phyloP scores from a whole-genome alignment of 305 asterid genomes.

The Fraxinus platypoda region DNA sequence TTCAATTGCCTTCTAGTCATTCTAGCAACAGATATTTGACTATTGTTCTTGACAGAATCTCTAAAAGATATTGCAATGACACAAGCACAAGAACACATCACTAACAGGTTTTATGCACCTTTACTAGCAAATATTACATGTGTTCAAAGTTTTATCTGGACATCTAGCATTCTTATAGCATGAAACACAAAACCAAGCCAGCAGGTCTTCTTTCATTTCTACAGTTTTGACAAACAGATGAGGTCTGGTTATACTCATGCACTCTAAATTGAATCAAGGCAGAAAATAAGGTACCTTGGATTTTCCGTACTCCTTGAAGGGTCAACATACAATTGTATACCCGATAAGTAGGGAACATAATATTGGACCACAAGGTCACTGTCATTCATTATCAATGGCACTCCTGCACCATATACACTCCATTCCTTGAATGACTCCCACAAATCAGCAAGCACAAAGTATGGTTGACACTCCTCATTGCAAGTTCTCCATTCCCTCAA shows the following conservation, averaged over 20 bases:
- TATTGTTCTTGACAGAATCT: neutral
- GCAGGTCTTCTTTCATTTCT: neutral
- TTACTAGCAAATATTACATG: neutral
- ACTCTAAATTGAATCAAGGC: constrained; percentile 10
- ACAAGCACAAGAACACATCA: neutral
- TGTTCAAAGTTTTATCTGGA: neutral
- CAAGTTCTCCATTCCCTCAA: constrained; percentile 61
- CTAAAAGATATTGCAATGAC: neutral
- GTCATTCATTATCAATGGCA: constrained; percentile 54
- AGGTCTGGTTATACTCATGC: neutral
- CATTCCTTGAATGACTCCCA: constrained; percentile 96
- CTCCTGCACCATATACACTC: constrained; percentile 98
- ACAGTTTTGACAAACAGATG: neutral
- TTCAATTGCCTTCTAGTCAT: neutral
- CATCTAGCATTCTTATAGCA: neutral
- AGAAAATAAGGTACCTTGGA: constrained; percentile 51
- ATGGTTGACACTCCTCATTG: constrained; percentile 62
- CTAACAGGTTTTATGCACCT: neutral
- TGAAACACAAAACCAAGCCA: neutral
- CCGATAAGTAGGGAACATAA: neutral
- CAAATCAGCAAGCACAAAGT: constrained; percentile 75
- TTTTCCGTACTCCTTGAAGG: constrained; percentile 58
- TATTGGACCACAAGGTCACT: neutral
- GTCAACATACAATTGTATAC: constrained; percentile 24
- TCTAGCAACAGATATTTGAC: neutral